Conservation (phyloP, 2,329 filamentous ascomycete genomes). For the Biscogniauxia sp. region DNA sequence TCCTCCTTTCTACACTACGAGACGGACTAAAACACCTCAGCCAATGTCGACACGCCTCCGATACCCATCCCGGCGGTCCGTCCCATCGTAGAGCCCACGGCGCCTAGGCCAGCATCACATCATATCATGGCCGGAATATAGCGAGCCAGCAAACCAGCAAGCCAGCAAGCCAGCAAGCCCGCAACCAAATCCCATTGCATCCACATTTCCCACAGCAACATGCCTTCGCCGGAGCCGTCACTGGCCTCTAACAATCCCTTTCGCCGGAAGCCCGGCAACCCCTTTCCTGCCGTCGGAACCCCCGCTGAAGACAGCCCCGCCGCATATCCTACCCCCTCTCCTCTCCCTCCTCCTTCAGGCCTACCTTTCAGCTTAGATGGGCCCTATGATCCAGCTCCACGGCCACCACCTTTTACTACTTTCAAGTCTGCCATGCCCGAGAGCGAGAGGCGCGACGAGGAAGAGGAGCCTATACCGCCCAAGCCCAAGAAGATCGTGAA, state of each 20-base stretch:
- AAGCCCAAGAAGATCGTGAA: slow-evolving; percentile 55
- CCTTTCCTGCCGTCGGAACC: slow-evolving; percentile 11
- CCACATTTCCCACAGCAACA: slow-evolving; percentile 22
- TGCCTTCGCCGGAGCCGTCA: slow-evolving; percentile 35
- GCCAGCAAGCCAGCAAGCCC: background rate
- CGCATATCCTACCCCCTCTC: background rate
- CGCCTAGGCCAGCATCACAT: slow-evolving; percentile 5
- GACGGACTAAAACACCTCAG: background rate
- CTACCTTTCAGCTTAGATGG: slow-evolving; percentile 16
- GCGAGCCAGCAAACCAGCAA: slow-evolving; percentile 6
- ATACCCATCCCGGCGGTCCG: background rate
- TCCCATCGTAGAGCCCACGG: background rate
- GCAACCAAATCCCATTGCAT: background rate
- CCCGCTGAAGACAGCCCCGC: slow-evolving; percentile 10
- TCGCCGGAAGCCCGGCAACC: slow-evolving; percentile 40
- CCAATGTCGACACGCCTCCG: background rate
- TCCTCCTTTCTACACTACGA: background rate
- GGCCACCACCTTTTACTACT: slow-evolving; percentile 27
- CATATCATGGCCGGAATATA: slow-evolving; percentile 8
- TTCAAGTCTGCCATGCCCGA: slow-evolving; percentile 33
- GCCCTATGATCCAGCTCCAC: slow-evolving; percentile 10
- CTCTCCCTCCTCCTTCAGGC: background rate
- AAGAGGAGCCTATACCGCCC: slow-evolving; percentile 30
- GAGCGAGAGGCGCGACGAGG: slow-evolving; percentile 28
- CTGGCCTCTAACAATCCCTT: slow-evolving; percentile 52